These are phyloP conservation scores for Aspergillus sp. DNA, from an alignment of 2,329 filamentous ascomycete genomes.

Conservation along the genomic window DNA sequence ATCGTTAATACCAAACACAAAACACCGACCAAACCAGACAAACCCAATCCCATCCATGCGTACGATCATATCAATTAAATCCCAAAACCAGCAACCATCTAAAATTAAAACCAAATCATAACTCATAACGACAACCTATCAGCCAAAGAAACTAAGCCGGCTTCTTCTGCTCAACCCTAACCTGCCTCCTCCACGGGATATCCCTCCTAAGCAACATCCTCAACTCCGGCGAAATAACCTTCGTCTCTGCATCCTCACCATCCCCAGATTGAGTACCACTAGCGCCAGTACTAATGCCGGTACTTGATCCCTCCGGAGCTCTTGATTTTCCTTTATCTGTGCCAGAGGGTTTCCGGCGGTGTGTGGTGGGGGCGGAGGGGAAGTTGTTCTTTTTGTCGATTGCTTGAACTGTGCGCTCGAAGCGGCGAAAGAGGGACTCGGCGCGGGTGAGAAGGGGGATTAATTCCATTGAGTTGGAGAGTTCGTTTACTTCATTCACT, in stretches of 20 bases:
- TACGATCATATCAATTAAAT: too few relatives aligned
- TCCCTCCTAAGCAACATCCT: not conserved
- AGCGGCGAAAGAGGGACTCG: conserved; percentile 79
- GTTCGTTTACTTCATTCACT: conserved; percentile 64
- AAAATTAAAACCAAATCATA: too few relatives aligned
- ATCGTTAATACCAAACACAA: too few relatives aligned
- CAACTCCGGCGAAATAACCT: not conserved
- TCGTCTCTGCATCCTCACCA: not conserved
- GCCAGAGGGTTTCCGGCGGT: too few relatives aligned
- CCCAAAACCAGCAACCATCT: too few relatives aligned
- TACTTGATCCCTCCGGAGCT: conserved; percentile 16
- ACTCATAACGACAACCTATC: too few relatives aligned
- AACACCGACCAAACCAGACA: too few relatives aligned
- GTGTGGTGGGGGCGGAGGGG: conserved; percentile 36
- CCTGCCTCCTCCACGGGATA: not conserved
- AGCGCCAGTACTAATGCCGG: conserved; percentile 9
- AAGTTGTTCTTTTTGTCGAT: conserved; percentile 90
- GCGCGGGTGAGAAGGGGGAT: conserved; percentile 78
- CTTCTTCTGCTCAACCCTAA: too few relatives aligned
- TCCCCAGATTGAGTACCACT: not conserved
- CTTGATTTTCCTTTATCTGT: too few relatives aligned
- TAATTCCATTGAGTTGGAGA: conserved; percentile 88
- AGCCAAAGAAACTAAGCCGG: too few relatives aligned
- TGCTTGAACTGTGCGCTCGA: conserved; percentile 80
- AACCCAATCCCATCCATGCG: too few relatives aligned